These are phyloP conservation scores for Sugiyamaella qingdaonensis DNA, from an alignment of 805 yeast genomes.

Conservation along the genomic window DNA sequence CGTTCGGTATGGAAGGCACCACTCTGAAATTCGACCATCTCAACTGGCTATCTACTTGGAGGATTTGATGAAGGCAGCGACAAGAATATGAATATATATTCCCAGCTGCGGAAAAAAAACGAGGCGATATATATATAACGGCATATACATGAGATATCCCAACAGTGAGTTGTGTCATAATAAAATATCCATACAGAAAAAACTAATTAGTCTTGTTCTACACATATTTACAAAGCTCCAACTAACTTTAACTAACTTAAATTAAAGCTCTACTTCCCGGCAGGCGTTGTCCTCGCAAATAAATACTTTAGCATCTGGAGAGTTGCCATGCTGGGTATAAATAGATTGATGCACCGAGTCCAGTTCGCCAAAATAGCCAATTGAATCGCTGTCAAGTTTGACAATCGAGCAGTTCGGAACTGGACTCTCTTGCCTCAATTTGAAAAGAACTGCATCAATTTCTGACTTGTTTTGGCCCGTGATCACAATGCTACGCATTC, in stretches of 20 bases:
- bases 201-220: not conserved
- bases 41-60: constrained; percentile 57
- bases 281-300: not conserved
- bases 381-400: constrained; percentile 15
- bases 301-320: not conserved
- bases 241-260: not conserved
- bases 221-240: too few species aligned
- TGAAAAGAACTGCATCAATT: constrained; percentile 2
- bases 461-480: constrained; percentile 15
- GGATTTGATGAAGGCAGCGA: constrained; percentile 28
- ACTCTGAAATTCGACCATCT: constrained; percentile 46
- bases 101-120: not conserved
- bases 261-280: not conserved
- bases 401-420: constrained; percentile 16
- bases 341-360: not conserved
- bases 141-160: not conserved
- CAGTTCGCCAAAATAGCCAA: constrained; percentile 12
- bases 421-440: not conserved
- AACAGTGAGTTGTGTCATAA: too few species aligned
- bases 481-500: constrained; percentile 16
- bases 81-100: not conserved
- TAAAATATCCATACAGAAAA: not conserved
- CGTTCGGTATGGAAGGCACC: constrained; percentile 75
- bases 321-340: not conserved
- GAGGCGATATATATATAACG: not conserved